Percentiles rank a stretch among this genome's conserved stretches.
Evolutionary conservation across 2,329 filamentous ascomycete species (phyloP).

Genomic region (Pseudogymnoascus sp.): DNA sequence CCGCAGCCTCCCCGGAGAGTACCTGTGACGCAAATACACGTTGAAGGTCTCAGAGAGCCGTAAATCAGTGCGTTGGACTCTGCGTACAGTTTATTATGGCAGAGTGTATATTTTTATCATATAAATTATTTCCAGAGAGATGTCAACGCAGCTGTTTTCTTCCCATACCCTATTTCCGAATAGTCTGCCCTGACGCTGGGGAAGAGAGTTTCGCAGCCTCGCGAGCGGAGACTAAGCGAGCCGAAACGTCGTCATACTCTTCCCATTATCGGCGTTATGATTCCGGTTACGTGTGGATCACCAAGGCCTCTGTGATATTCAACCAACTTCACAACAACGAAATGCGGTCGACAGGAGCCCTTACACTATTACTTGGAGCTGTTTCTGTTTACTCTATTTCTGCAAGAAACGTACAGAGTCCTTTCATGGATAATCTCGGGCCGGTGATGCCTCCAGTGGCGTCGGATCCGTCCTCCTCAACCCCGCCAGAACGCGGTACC

Average conservation of each 20-base stretch:
- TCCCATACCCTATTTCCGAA: not conserved
- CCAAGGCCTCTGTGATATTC: not conserved
- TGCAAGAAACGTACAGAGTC: not conserved
- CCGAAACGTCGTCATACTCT: slow-evolving; percentile 8
- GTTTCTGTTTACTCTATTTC: not conserved
- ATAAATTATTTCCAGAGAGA: not conserved
- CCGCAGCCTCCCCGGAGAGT: not conserved
- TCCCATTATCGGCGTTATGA: not conserved
- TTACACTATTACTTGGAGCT: not conserved
- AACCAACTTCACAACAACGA: not conserved
- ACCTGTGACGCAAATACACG: not conserved
- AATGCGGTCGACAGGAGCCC: slow-evolving; percentile 3
- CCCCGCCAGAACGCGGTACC: slow-evolving; percentile 28
- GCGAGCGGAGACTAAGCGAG: slow-evolving; percentile 5
- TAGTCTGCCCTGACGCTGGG: slow-evolving; percentile 5
- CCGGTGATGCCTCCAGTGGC: slow-evolving; percentile 19
- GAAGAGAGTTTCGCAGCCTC: slow-evolving; percentile 7
- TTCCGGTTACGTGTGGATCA: not conserved
- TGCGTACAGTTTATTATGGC: not conserved
- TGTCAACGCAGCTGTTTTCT: not conserved
- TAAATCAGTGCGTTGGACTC: not conserved
- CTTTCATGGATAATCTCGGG: slow-evolving; percentile 18
- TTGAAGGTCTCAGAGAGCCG: not conserved
- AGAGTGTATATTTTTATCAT: not conserved
- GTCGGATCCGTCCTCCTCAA: slow-evolving; percentile 18